Evolutionary conservation across 2,329 filamentous ascomycete species (phyloP).

Genomic region (Ophiostoma himal-ulmi): DNA sequence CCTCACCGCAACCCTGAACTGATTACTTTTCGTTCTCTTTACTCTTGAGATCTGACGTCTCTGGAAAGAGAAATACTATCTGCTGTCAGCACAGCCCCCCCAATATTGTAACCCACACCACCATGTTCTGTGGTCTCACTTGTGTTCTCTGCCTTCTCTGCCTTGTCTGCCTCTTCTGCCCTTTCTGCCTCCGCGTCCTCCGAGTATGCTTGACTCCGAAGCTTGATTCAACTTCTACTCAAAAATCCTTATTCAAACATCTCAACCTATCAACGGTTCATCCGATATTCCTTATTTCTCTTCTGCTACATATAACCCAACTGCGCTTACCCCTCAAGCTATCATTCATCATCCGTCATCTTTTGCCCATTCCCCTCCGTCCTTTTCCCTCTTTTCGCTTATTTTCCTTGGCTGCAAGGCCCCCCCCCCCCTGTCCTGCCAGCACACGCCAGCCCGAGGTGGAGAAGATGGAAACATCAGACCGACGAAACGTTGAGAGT

Average conservation of each 20-base stretch:
- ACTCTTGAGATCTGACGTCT: not conserved
- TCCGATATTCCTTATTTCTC: not conserved
- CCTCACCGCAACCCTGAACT: constrained; percentile 18
- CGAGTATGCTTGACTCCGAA: not conserved
- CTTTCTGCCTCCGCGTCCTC: not conserved
- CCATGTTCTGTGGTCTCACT: not conserved
- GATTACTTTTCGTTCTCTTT: not conserved
- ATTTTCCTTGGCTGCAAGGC: not conserved
- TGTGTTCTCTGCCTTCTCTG: not conserved
- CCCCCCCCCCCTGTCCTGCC: not conserved
- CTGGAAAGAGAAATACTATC: not conserved
- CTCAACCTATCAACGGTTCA: not conserved
- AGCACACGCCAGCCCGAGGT: constrained; percentile 6
- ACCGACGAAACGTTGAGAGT: not conserved
- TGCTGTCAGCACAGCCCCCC: not conserved
- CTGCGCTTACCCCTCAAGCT: not conserved
- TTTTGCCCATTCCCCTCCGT: too few relatives aligned
- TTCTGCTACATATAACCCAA: not conserved
- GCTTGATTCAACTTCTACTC: not conserved
- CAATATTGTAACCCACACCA: constrained; percentile 8
- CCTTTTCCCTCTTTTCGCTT: constrained; percentile 8
- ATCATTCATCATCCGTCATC: not conserved
- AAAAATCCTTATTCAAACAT: not conserved
- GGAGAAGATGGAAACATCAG: not conserved
- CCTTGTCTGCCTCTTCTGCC: not conserved